These are phyloP conservation scores for Crassisporium funariophilum DNA, from an alignment of 768 basidiomycete species.

Conservation along the genomic window DNA sequence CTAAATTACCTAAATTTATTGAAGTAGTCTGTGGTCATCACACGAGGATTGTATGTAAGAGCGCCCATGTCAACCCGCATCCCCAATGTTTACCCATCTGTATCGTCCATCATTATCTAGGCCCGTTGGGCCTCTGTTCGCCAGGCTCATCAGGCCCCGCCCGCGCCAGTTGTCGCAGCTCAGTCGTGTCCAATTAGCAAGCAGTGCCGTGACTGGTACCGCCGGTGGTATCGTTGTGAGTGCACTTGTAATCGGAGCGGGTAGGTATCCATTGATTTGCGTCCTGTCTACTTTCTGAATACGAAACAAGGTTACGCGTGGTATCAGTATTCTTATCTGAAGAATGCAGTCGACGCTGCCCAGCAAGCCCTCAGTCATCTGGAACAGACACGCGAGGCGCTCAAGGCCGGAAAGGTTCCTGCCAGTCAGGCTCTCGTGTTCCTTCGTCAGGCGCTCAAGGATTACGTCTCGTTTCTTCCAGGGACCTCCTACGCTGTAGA, in stretches of 20 bases:
- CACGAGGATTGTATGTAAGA: no score
- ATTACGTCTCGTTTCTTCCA: conserved; percentile 42
- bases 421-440: conserved; percentile 34
- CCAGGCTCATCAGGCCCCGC: not conserved
- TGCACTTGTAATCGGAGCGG: conserved; percentile 10
- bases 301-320: conserved; percentile 34
- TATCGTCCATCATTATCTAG: no score
- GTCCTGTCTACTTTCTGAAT: not conserved
- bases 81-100: no score
- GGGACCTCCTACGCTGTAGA: conserved; percentile 41
- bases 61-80: no score
- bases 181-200: not conserved
- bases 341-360: conserved; percentile 36
- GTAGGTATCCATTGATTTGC: conserved; percentile 2
- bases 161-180: not conserved
- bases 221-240: conserved; percentile 1
- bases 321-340: conserved; percentile 45
- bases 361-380: conserved; percentile 23
- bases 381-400: conserved; percentile 17
- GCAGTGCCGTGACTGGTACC: conserved; percentile 6
- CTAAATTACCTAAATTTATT: no score
- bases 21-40: no score
- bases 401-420: conserved; percentile 23
- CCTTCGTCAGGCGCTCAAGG: conserved; percentile 42
- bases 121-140: no score